Conservation (phyloP, 140 eudicot genomes). For the Oenanthe javanica region DNA sequence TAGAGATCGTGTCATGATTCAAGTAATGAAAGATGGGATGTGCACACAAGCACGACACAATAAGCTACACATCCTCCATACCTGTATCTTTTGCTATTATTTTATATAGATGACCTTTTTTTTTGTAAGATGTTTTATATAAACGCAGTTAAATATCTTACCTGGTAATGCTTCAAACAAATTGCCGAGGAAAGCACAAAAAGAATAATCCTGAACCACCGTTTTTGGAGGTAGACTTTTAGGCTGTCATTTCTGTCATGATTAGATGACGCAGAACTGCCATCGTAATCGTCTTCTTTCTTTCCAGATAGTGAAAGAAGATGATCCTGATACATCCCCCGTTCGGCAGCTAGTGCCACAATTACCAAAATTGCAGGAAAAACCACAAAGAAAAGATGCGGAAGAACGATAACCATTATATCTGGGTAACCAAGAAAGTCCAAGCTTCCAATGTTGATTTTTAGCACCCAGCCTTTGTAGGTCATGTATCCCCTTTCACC, state of each 20-base stretch:
- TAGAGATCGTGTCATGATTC: neutral
- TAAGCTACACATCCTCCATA: neutral
- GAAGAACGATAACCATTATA: slow-evolving; percentile 73
- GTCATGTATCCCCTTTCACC: slow-evolving; percentile 74
- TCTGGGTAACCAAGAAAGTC: slow-evolving; percentile 72
- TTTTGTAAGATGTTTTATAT: neutral
- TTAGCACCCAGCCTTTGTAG: slow-evolving; percentile 85
- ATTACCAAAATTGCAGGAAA: slow-evolving; percentile 47
- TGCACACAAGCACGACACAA: neutral
- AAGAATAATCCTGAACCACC: slow-evolving; percentile 52
- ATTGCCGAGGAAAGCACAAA: slow-evolving; percentile 46
- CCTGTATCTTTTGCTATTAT: neutral
- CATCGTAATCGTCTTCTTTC: slow-evolving; percentile 49
- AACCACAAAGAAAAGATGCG: slow-evolving; percentile 68
- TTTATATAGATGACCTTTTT: neutral
- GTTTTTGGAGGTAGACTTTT: slow-evolving; percentile 11
- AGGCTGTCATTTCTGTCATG: slow-evolving; percentile 4
- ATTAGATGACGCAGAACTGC: slow-evolving; percentile 9
- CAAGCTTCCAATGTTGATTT: slow-evolving; percentile 21
- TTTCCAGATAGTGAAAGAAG: slow-evolving; percentile 48
- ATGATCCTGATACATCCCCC: slow-evolving; percentile 45
- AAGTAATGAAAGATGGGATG: neutral
- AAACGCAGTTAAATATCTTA: neutral
- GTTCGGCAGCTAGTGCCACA: slow-evolving; percentile 58
- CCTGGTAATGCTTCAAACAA: slow-evolving; percentile 65